A percentile compares a stretch with the other conserved stretches of the same genome.
Conservation (phyloP, 2,329 filamentous ascomycete species). For the Neopestalotiopsis sp. region DNA sequence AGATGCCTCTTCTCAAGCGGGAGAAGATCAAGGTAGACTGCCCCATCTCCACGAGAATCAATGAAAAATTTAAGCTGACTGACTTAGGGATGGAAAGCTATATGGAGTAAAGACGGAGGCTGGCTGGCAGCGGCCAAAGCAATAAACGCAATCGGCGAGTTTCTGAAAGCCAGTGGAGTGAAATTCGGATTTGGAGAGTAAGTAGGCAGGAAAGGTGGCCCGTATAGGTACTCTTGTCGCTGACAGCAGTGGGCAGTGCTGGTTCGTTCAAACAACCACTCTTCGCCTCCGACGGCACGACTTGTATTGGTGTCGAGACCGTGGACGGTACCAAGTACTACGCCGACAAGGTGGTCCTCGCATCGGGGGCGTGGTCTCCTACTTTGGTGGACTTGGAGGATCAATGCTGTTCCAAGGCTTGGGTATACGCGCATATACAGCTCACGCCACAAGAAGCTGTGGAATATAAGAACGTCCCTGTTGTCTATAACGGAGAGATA, state of each 20-base stretch:
- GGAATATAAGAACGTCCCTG: constrained; percentile 46
- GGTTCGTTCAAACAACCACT: constrained; percentile 50
- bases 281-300: constrained; percentile 39
- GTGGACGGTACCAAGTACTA: constrained; percentile 46
- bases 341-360: constrained; percentile 49
- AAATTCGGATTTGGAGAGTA: constrained; percentile 47
- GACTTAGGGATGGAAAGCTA: constrained; percentile 50
- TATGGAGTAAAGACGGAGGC: constrained; percentile 49
- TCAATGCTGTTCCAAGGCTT: constrained; percentile 48
- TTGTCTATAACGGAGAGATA: constrained; percentile 51
- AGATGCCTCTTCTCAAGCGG: constrained; percentile 43
- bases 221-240: no score
- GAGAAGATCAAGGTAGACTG: constrained; percentile 43
- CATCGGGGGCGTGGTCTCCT: constrained; percentile 45
- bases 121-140: constrained; percentile 54
- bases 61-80: not conserved
- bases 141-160: constrained; percentile 50
- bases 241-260: constrained; percentile 32
- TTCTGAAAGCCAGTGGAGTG: constrained; percentile 43
- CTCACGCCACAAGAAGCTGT: constrained; percentile 45
- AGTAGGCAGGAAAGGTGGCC: not conserved
- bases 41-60: not conserved
- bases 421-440: constrained; percentile 52
- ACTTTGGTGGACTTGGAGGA: constrained; percentile 41
- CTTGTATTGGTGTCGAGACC: constrained; percentile 48